These are phyloP conservation scores for Corylus heterophylla DNA, from an alignment of 306 rosid species.

Conservation along the genomic window DNA sequence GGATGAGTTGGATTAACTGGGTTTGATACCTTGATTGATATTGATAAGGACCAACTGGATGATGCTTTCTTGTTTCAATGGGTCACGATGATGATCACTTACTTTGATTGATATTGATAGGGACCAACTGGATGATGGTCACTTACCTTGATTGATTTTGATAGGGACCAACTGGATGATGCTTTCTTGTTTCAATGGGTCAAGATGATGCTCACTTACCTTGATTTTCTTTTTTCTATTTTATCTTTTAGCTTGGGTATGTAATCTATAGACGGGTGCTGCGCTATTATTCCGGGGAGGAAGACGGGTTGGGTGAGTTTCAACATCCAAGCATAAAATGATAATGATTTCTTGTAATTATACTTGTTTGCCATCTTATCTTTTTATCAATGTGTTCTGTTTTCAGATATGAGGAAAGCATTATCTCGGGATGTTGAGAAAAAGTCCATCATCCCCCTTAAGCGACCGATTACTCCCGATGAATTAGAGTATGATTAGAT, in stretches of 20 bases:
- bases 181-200: not conserved
- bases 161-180: not conserved
- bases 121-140: not conserved
- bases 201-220: slow-evolving; percentile 19
- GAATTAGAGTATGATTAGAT: slow-evolving; percentile 90
- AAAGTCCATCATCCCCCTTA: slow-evolving; percentile 93
- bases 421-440: slow-evolving; percentile 89
- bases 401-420: slow-evolving; percentile 97
- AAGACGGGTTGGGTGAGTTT: slow-evolving; percentile 89
- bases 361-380: slow-evolving; percentile 14
- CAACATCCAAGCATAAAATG: slow-evolving; percentile 10
- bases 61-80: not conserved
- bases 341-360: not conserved
- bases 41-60: not conserved
- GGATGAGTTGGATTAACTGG: not conserved
- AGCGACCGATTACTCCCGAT: slow-evolving; percentile 91
- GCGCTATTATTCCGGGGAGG: slow-evolving; percentile 95
- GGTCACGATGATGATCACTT: slow-evolving; percentile 18
- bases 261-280: slow-evolving; percentile 95
- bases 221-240: slow-evolving; percentile 3
- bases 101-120: not conserved
- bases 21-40: not conserved
- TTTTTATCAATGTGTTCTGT: slow-evolving; percentile 18
- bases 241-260: slow-evolving; percentile 73
- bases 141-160: not conserved